phyloP scores from a whole-genome alignment of 345 rosid species.

The Passiflora organensis region DNA sequence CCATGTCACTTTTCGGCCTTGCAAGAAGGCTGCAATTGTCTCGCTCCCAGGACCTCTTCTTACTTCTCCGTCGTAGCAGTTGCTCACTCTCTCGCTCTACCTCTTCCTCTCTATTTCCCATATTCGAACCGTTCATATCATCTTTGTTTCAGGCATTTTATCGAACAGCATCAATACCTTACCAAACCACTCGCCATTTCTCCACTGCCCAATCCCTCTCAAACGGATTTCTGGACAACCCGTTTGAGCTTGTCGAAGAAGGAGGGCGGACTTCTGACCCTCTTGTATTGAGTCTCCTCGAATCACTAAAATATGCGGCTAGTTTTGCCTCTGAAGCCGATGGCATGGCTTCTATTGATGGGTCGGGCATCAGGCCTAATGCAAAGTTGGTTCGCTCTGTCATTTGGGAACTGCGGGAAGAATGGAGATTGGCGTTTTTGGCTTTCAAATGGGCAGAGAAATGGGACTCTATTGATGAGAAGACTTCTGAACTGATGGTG shows the following conservation, averaged over 20 bases:
- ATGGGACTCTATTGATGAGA: constrained; percentile 43
- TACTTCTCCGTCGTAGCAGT: neutral
- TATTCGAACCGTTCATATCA: neutral
- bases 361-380: constrained; percentile 37
- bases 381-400: constrained; percentile 41
- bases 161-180: constrained; percentile 34
- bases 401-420: constrained; percentile 55
- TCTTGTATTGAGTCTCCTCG: constrained; percentile 22
- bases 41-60: neutral
- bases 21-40: constrained; percentile 14
- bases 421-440: constrained; percentile 68
- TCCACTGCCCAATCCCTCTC: constrained; percentile 30
- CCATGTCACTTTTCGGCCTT: constrained; percentile 23
- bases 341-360: constrained; percentile 46
- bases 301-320: constrained; percentile 42
- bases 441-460: constrained; percentile 78
- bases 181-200: constrained; percentile 14
- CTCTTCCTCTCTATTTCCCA: rapidly evolving
- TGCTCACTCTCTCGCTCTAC: neutral
- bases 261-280: constrained; percentile 14
- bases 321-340: constrained; percentile 42
- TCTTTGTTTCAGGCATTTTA: constrained; percentile 43
- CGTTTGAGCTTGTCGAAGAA: constrained; percentile 18
- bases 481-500: constrained; percentile 46
- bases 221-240: constrained; percentile 19